Evolutionary conservation across 176 grass and related monocot genomes (phyloP), one percentile per base, ranked within the genome.

Genomic region (Juncus effusus): DNA sequence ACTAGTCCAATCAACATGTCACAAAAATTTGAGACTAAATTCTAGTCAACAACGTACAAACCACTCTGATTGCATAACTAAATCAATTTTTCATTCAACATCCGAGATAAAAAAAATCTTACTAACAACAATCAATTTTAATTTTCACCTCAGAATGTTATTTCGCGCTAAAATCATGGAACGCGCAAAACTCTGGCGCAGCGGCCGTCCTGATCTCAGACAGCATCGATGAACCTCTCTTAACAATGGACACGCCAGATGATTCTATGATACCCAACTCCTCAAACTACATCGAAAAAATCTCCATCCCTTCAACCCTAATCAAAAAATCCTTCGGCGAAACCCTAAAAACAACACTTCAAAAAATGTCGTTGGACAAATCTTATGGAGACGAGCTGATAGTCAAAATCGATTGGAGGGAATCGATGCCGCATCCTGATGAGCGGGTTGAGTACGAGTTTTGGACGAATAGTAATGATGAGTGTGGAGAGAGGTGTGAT

Each of bases 391-490:
- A 69, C 12, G 87, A 90, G 83, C 72, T 96, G 58, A 16, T 96
- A 3, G 82, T 96, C 64, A 86, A 84, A 69, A 76, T 96, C 9
- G 93, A 96, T 65, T 96, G 93, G 93, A 69, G 82, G 0, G 93
- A 96, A 75, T 91, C 93, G 37, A 91, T 96, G 93, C 93, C 93
- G 4, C 93, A 96, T 67, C 93, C 93, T 0, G 93, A 96, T 54
- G 87, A 91, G 79, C 83, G 93, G 3, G 93, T 96, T 1, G 93
- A 96, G 77, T 96, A 96, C 64, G 93, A 96, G 72, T 76, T 96
- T 13, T 96, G 93, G 93, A 96, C 93, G 11, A 96, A 91, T 74
- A 96, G 93, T 87, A 96, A 96, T 68, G 93, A 96, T 69, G 93
- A 96, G 74, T 96, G 93, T 49, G 93, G 93, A 0, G 10, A 78